Evolutionary conservation across 1,284 basidiomycete species (phyloP), one percentile per base, ranked within the genome.

Genomic region (Boletus semigastroideus): DNA sequence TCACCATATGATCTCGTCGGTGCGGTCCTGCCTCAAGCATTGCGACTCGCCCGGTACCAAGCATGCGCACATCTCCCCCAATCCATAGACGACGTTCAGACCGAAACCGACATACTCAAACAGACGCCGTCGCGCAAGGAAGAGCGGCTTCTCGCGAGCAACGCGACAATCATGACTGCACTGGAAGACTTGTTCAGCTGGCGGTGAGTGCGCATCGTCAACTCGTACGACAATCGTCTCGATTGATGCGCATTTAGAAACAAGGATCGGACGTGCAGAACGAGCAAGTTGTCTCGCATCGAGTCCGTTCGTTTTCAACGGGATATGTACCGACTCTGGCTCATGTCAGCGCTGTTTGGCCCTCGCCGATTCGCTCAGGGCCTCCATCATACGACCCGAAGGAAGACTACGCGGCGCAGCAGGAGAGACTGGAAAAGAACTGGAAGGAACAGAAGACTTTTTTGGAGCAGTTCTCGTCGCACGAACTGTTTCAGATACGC

Each of bases 171-270:
- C n/a, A 61, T 66, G 16, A 52, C 48, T 16, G 36, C 22, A 22
- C 5, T 22, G 17, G 71, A 73, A 54, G 58, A 68, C 48, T 7
- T 72, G 8, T 72, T 71, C 51, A 72, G 68, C 49, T 53, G 53
- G 28, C 65, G 65, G 71, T 52, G 30, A 36, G 38, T 5, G 11
- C 28, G 12, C 13, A 13, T 20, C 8, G 20, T 5, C 22, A 8
- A 12, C 7, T 33, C 31, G 7, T 14, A 14, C 34, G 17, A n/a
- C 13, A 8, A 10, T 19, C 16, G 8, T 8, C 14, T 37, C 14
- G n/a, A 11, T 7, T 13, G 14, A 1, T 10, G 19, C 9, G 19
- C 5, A 2, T 7, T 6, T 37, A 73, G 70, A 51, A 57, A 66
- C 38, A 70, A 69, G 51, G 63, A 71, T 49, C 60, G 67, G 33